Percentiles rank a stretch among this genome's conserved stretches.
These are phyloP conservation scores for Paradendryphiella salina DNA, from an alignment of 2,329 filamentous ascomycete species.

Conservation along the genomic window DNA sequence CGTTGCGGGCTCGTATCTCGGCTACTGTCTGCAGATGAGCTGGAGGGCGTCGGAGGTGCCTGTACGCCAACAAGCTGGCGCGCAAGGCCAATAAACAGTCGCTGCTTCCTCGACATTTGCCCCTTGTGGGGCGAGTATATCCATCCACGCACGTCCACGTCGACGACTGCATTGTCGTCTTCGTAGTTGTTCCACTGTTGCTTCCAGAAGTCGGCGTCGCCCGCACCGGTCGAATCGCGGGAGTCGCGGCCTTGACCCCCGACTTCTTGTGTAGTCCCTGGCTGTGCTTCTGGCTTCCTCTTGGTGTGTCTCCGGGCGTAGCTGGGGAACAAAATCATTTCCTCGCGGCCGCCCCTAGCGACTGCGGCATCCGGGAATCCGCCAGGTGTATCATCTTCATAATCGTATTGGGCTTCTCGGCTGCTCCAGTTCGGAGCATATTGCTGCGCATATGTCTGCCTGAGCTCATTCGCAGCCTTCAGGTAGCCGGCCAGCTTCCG, in stretches of 20 bases:
- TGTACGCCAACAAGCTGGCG: conserved; percentile 86
- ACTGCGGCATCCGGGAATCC: conserved; percentile 86
- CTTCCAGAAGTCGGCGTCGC: conserved; percentile 74
- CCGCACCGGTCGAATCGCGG: conserved; percentile 53
- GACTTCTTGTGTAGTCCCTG: conserved; percentile 45
- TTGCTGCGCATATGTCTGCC: conserved; percentile 66
- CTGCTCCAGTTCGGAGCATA: conserved; percentile 54
- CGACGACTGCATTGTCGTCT: conserved; percentile 81
- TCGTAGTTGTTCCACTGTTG: conserved; percentile 78
- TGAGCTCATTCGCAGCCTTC: conserved; percentile 71
- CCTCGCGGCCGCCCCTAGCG: conserved; percentile 76
- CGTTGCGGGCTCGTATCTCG: conserved; percentile 50
- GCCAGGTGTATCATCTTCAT: conserved; percentile 63
- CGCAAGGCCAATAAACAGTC: conserved; percentile 82
- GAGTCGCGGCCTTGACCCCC: conserved; percentile 49
- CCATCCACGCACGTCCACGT: conserved; percentile 95
- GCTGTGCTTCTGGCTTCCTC: conserved; percentile 44
- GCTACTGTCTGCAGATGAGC: conserved; percentile 49
- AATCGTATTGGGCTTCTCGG: conserved; percentile 51
- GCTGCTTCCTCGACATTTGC: conserved; percentile 83
- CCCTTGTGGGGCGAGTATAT: conserved; percentile 84
- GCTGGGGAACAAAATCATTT: conserved; percentile 93
- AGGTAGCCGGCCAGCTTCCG: conserved; percentile 76
- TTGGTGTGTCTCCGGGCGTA: conserved; percentile 77
- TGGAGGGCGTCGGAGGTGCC: conserved; percentile 56